Evolutionary conservation across 352 stramenopile species (phyloP), one percentile per base, ranked within the genome.

Genomic region (Pythium aristosporum): DNA sequence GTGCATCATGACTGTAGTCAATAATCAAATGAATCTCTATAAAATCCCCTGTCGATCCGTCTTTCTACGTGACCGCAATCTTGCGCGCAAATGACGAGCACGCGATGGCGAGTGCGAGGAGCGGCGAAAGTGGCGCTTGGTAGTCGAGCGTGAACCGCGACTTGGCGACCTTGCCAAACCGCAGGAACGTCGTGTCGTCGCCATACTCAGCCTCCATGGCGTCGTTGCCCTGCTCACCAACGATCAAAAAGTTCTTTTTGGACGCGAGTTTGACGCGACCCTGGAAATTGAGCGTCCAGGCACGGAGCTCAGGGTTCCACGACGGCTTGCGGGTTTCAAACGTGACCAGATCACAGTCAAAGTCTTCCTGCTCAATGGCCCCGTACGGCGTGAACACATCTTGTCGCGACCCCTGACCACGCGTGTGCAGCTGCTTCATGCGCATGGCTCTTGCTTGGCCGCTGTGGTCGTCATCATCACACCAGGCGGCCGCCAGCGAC

Each of bases 201-300:
- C 69, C 68, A 65, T 81, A 81, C 49, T 82, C 71, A 9, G 73
- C 66, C 49, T 88, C 79, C 43, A 82, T 82, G 30, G 75, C 69
- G 18, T 86, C 72, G 42, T 85, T 85, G 32, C 73, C 82, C 13
- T 87, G 72, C 32, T 80, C 76, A 0, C 72, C 67, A 2, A 88
- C 77, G 2, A 97, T 72, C 32, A 96, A 57, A 51, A 97, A 96
- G 60, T 97, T 97, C 67, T 97, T 97, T 57, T 97, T 97, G n/a
- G 85, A 95, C n/a, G 89, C 77, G 21, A 90, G 61, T 60, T 96
- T 96, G 5, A 96, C 89, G 34, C 89, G 85, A 6, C 89, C 89
- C 44, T 94, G 76, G 63, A 97, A 97, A 62, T 95, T 95, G 55
- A 97, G 73, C 42, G 88, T 96, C 89, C 89, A 97, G 2, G 88